phyloP scores from a whole-genome alignment of 2,329 filamentous ascomycete genomes.

The Cryphonectria japonica region DNA sequence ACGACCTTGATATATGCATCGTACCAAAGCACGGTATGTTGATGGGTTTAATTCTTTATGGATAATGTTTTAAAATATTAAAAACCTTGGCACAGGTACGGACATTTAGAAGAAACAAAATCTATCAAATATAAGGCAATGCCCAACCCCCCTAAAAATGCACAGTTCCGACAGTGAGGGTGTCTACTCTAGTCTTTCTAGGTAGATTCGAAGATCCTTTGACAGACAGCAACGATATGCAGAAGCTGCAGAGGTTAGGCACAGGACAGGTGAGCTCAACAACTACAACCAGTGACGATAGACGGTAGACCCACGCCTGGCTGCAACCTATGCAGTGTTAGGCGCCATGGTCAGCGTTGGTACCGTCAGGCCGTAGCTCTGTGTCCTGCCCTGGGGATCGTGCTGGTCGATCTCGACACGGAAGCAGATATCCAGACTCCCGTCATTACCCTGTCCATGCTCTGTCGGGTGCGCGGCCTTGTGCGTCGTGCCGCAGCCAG shows the following conservation, averaged over 20 bases:
- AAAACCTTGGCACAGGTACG: no score
- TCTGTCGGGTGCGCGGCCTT: slow-evolving; percentile 64
- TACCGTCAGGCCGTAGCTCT: slow-evolving; percentile 84
- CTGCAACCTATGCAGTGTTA: background rate
- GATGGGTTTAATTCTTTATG: background rate
- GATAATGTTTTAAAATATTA: background rate
- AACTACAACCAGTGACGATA: background rate
- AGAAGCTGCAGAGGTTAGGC: background rate
- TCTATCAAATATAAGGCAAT: background rate
- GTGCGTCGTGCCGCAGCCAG: slow-evolving; percentile 77
- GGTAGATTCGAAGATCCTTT: slow-evolving; percentile 21
- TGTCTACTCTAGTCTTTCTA: background rate
- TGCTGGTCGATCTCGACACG: slow-evolving; percentile 87
- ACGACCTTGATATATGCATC: no score
- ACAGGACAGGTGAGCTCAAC: background rate
- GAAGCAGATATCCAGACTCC: slow-evolving; percentile 77
- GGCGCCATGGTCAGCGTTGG: slow-evolving; percentile 59
- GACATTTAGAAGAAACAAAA: background rate
- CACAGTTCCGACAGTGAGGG: background rate
- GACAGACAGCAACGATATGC: slow-evolving; percentile 3
- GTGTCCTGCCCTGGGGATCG: slow-evolving; percentile 77
- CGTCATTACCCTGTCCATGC: slow-evolving; percentile 60
- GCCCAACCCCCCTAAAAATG: background rate
- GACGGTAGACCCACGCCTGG: background rate
- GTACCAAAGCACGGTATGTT: background rate